phyloP scores from a whole-genome alignment of 805 yeast species.

The Candida palmyrensis region DNA sequence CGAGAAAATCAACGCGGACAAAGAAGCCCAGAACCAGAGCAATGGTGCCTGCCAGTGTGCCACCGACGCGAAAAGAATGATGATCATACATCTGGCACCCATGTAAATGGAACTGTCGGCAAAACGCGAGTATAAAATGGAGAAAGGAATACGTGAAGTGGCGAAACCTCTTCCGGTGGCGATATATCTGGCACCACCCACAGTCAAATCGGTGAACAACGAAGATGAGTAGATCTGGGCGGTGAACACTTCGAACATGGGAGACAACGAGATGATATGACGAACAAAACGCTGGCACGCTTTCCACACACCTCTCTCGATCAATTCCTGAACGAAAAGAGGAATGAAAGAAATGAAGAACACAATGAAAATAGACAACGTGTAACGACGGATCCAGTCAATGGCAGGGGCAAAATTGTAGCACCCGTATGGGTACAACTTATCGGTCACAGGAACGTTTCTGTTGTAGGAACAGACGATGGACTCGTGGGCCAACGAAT shows the following conservation, averaged over 20 bases:
- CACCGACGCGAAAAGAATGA: conserved; percentile 67
- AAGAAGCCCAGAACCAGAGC: conserved; percentile 95
- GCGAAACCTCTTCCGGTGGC: conserved; percentile 84
- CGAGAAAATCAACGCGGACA: conserved; percentile 80
- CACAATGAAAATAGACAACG: conserved; percentile 68
- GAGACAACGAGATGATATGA: conserved; percentile 68
- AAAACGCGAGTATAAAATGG: conserved; percentile 62
- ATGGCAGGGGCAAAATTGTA: conserved; percentile 64
- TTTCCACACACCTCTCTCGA: conserved; percentile 70
- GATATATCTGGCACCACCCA: conserved; percentile 80
- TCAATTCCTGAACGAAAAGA: conserved; percentile 68
- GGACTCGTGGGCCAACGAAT: conserved; percentile 58
- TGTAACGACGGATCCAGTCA: conserved; percentile 70
- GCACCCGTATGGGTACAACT: conserved; percentile 65
- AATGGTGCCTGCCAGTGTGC: conserved; percentile 90
- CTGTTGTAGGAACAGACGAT: conserved; percentile 57
- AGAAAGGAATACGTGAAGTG: conserved; percentile 63
- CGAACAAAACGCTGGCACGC: conserved; percentile 59
- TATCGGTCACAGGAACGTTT: conserved; percentile 55
- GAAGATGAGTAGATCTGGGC: conserved; percentile 74
- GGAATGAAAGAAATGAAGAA: conserved; percentile 74
- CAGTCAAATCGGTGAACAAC: conserved; percentile 57
- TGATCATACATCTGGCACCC: conserved; percentile 75
- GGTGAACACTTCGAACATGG: conserved; percentile 74
- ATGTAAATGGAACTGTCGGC: conserved; percentile 76